Evolutionary conservation across 306 rosid species (phyloP).

Genomic region (Begonia peltatifolia): DNA sequence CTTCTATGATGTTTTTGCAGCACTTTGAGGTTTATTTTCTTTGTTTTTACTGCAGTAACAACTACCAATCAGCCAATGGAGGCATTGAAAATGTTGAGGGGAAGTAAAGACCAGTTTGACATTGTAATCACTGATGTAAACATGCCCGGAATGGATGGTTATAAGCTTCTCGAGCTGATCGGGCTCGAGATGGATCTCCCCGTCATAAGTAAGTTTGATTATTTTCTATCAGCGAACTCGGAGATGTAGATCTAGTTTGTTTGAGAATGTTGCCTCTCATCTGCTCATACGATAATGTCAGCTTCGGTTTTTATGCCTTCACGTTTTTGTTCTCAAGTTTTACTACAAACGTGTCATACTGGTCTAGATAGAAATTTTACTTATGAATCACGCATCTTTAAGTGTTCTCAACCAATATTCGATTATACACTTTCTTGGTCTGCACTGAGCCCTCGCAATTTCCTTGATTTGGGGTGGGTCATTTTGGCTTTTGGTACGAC

Average conservation of each 20-base stretch:
- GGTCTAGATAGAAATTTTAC: too few species aligned
- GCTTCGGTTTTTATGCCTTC: too few species aligned
- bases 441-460: too few species aligned
- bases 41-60: constrained; percentile 43
- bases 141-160: constrained; percentile 91
- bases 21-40: background rate
- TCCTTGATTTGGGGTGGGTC: too few species aligned
- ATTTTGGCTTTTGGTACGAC: too few species aligned
- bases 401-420: too few species aligned
- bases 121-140: constrained; percentile 71
- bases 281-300: too few species aligned
- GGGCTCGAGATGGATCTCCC: constrained; percentile 90
- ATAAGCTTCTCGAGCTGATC: constrained; percentile 62
- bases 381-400: too few species aligned
- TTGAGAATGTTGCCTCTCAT: too few species aligned
- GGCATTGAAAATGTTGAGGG: constrained; percentile 61
- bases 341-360: too few species aligned
- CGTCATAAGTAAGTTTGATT: constrained; percentile 51
- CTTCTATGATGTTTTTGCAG: background rate
- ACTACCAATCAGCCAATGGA: constrained; percentile 38
- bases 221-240: background rate
- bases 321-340: too few species aligned
- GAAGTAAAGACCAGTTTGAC: constrained; percentile 48
- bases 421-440: too few species aligned
- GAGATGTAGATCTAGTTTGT: background rate